Evolutionary conservation across 768 basidiomycete genomes (phyloP), one percentile per base, ranked within the genome.

Genomic region (Pleurotus citrinopileatus): DNA sequence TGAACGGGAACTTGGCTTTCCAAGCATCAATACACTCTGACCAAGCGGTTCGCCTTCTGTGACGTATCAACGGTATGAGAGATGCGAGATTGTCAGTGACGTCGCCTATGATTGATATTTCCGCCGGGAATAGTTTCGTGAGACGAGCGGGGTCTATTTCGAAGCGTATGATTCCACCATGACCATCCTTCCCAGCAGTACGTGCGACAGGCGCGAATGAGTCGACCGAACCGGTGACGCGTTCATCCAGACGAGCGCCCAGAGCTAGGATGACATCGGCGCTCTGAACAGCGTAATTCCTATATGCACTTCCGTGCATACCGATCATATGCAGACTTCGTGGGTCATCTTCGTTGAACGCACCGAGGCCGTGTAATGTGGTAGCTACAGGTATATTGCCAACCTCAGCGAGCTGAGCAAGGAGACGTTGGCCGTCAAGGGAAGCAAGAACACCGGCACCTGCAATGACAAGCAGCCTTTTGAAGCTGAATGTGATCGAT

Each of bases 301-400:
- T 97, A 64, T 97, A 98, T 3, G 94, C 94, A 26, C 85, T 86
- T 4, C 97, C 97, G 74, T 98, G 97, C 95, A 98, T 97, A 53
- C 96, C 96, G 52, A 99, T 83, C 96, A 98, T 98, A 69, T 98
- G 94, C 65, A 99, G 73, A 59, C 88, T 87, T 69, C 79, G 83
- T 29, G 86, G 83, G 70, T 93, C 81, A 52, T 79, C 82, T 77
- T 99, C 97, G 71, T 98, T 94, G 65, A 91, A 99, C 1, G 91
- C 88, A 56, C 97, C 97, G 42, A 99, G 85, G 53, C 96, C 97
- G 64, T 96, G 95, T 10, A 99, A 72, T 36, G 96, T 98, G 17
- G 97, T 98, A 56, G 93, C 96, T 42, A 98, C 95, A 52, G 97
- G 97, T 59, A 98, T 98, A 69, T 94, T 94, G 52, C 93, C 96